Base-by-base conservation (phyloP, 192 early-diverging fungal species). In the Piromyces finnis region DNA sequence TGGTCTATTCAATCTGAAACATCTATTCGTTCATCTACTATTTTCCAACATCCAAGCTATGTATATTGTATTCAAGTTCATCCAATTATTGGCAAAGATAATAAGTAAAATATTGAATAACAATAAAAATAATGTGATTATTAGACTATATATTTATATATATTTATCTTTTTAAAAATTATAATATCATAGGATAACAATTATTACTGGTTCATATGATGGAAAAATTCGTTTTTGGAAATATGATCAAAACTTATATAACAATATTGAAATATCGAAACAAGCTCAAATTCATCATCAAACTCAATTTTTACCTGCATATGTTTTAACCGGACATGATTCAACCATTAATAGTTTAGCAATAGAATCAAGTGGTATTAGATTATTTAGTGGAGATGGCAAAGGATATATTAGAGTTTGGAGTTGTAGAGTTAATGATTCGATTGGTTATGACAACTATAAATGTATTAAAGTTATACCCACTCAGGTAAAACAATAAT, bases 151-250 rank as follows among this genome's bases (percentile, higher is more conserved):
- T n/a, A n/a, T n/a, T n/a, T n/a, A n/a, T n/a, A n/a, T n/a, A n/a
- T n/a, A n/a, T n/a, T n/a, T n/a, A n/a, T n/a, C n/a, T n/a, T n/a
- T n/a, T n/a, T n/a, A n/a, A n/a, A 79, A 18, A 30, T 26, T 27
- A 11, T 81, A 78, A 59, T 7, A 30, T 5, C 16, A 30, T 12
- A 79, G 39, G 13, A 83, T 81, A 13, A 26, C 81, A 0, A 78
- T 89, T 37, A 84, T 82, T 14, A 85, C 86, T 5, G 87, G 86
- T 26, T 83, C 82, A 29, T 85, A 81, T 39, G 88, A 89, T 81
- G 80, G 82, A 17, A 28, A 77, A 41, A 82, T 89, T 35, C 82
- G 88, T 36, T 78, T 86, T 30, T 87, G 86, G 85, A 28, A 29
- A 68, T 27, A 28, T 30, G 16, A 81, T 79, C 77, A 30, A 36